phyloP scores from a whole-genome alignment of 176 grass and related monocot species.

The Oryza glaberrima region DNA sequence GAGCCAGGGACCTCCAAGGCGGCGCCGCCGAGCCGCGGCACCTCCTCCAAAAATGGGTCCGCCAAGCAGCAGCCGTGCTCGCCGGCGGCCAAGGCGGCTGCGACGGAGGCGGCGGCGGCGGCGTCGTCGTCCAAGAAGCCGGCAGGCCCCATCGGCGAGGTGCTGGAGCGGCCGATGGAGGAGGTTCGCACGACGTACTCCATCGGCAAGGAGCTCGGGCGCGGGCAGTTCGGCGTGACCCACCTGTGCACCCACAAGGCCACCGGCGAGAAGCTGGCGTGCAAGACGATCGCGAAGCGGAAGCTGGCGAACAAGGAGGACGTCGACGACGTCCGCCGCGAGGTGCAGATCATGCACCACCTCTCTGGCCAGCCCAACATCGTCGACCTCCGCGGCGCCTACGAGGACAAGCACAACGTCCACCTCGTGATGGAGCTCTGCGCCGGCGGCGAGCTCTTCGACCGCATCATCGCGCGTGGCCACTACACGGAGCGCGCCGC shows the following conservation, averaged over 20 bases:
- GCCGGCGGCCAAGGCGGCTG: neutral
- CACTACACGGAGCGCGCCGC: constrained; percentile 71
- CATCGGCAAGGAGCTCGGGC: constrained; percentile 84
- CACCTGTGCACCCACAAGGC: constrained; percentile 75
- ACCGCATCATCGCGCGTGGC: constrained; percentile 62
- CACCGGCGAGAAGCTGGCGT: constrained; percentile 69
- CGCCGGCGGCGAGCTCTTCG: constrained; percentile 79
- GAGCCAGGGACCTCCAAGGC: neutral
- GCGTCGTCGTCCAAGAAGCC: constrained; percentile 17
- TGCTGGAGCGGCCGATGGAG: constrained; percentile 73
- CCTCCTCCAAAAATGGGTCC: neutral
- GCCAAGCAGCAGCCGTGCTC: neutral
- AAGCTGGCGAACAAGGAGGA: constrained; percentile 67
- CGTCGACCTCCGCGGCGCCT: constrained; percentile 64
- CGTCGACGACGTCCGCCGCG: constrained; percentile 67
- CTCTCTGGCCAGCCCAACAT: constrained; percentile 70
- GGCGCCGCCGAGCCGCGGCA: neutral
- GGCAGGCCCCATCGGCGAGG: constrained; percentile 42
- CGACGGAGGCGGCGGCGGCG: neutral
- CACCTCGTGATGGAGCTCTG: constrained; percentile 94
- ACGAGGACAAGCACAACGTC: constrained; percentile 78
- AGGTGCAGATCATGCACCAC: constrained; percentile 93
- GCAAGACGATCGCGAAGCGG: constrained; percentile 84
- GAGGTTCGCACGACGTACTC: constrained; percentile 60
- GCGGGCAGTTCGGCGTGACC: constrained; percentile 89